These are phyloP conservation scores for Hyphopichia pseudoburtonii DNA, from an alignment of 1,139 yeast species.

Conservation along the genomic window DNA sequence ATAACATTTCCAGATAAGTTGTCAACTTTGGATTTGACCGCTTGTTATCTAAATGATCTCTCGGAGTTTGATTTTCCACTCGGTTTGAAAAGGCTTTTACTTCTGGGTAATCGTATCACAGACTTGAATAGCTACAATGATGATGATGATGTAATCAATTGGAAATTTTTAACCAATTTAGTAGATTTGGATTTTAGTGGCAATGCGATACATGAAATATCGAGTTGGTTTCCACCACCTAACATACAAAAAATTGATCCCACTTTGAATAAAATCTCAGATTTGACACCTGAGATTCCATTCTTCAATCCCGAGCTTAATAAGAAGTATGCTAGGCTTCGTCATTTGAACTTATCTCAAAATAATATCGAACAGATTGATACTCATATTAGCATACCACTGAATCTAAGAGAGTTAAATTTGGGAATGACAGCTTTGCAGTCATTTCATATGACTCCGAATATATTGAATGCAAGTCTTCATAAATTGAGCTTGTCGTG, in stretches of 20 bases:
- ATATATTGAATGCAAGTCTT: too few relatives aligned
- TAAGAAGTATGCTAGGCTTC: too few relatives aligned
- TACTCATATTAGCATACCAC: too few relatives aligned
- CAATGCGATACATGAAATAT: constrained; percentile 20
- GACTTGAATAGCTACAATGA: constrained; percentile 16
- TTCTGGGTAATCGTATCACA: constrained; percentile 22
- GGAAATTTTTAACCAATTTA: constrained; percentile 25
- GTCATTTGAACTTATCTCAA: too few relatives aligned
- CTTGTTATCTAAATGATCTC: constrained; percentile 21
- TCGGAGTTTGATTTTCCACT: constrained; percentile 25
- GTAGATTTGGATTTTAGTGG: constrained; percentile 23
- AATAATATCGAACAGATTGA: too few relatives aligned
- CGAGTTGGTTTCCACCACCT: constrained; percentile 26
- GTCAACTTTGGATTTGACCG: constrained; percentile 11
- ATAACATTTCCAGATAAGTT: constrained; percentile 9
- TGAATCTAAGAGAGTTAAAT: too few relatives aligned
- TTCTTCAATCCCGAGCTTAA: constrained; percentile 13
- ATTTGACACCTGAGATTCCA: constrained; percentile 9
- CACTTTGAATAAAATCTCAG: constrained; percentile 17
- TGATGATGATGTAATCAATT: constrained; percentile 13
- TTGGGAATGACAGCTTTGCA: too few relatives aligned
- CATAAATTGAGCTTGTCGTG: too few relatives aligned
- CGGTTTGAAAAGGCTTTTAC: constrained; percentile 19
- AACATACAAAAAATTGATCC: constrained; percentile 24
- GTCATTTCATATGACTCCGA: too few relatives aligned